Base-by-base conservation (phyloP, 192 early-diverging fungal species). In the Backusella mclennaniae region DNA sequence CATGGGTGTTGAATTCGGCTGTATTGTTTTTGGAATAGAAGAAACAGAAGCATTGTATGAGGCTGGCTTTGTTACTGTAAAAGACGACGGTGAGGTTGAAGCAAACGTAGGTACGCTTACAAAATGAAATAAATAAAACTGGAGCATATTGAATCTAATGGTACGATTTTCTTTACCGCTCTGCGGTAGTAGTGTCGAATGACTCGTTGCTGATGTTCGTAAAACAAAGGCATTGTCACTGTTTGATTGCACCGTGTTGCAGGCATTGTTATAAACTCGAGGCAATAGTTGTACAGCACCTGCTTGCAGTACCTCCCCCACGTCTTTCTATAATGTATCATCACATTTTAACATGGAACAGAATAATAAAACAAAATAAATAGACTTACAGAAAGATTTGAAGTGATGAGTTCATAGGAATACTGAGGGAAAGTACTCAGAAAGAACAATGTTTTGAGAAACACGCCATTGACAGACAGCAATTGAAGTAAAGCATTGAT, bases 61-160 rank as follows among this genome's bases (percentile, higher is more conserved):
- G 0, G 19, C 7, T 41, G 19, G 8, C 12, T 35, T 36, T 41
- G 67, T 9, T 39, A 69, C n/a, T 69, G 19, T 35, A 38, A 23
- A 36, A 3, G 68, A 38, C n/a, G 35, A 21, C 21, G 68, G 68
- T 12, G 15, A 21, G 12, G 38, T 9, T 39, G 35, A 38, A n/a
- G 36, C n/a, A 21, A 35, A 69, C 19, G 68, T 69, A 4, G 68
- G 68, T 14, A 69, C 68, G 35, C 68, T 69, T n/a, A 69, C 35
- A 9, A 69, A 69, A 23, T 69, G 38, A 14, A 39, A 69, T 38
- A 69, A 26, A 41, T 69, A 69, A 23, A 69, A 69, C 12, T 69
- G 68, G 26, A 69, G 36, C 35, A 41, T 69, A 12, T 69, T 69
- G 21, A 69, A 69, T 38, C 38, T 36, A 38, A 69, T 69, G 19